Conservation (phyloP, 1,284 basidiomycete genomes). For the Malassezia pachydermatis region DNA sequence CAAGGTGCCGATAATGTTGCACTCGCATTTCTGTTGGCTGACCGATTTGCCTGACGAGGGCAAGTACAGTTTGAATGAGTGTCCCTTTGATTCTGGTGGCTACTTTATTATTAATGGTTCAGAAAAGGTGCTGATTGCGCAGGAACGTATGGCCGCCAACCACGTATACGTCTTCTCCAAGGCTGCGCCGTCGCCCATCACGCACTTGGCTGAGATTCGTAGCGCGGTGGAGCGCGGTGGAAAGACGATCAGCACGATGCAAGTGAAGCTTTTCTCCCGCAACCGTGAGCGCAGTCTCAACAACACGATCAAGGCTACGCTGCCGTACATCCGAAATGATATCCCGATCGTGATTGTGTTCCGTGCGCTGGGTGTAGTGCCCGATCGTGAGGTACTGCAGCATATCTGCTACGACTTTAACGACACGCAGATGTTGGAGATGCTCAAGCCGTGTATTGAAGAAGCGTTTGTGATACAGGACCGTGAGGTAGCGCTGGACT, state of each 20-base stretch:
- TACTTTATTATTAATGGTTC: slow-evolving; percentile 99
- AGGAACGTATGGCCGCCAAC: slow-evolving; percentile 98
- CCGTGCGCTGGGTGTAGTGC: slow-evolving; percentile 91
- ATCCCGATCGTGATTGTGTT: slow-evolving; percentile 99
- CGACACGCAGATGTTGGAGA: slow-evolving; percentile 90
- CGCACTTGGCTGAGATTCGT: slow-evolving; percentile 91
- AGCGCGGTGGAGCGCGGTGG: slow-evolving; percentile 97
- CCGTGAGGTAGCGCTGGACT: slow-evolving; percentile 79
- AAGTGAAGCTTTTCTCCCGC: slow-evolving; percentile 90
- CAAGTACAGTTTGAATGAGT: slow-evolving; percentile 85
- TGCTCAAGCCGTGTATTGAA: slow-evolving; percentile 97
- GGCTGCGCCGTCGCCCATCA: slow-evolving; percentile 88
- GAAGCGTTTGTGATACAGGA: slow-evolving; percentile 98
- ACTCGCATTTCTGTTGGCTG: slow-evolving; percentile 88
- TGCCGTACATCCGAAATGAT: slow-evolving; percentile 96
- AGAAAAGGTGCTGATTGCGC: slow-evolving; percentile 97
- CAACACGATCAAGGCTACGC: slow-evolving; percentile 90
- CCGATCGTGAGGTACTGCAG: slow-evolving; percentile 91
- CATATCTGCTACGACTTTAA: slow-evolving; percentile 98
- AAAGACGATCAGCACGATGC: slow-evolving; percentile 95
- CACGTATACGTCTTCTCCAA: slow-evolving; percentile 99
- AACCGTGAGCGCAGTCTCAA: slow-evolving; percentile 70
- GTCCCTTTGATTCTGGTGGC: slow-evolving; percentile 84
- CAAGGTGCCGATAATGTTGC: slow-evolving; percentile 96
- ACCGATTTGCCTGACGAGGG: slow-evolving; percentile 67